Evolutionary conservation across 106 monocot genomes (phyloP), one percentile per base, ranked within the genome.

Genomic region (Allium sativum): DNA sequence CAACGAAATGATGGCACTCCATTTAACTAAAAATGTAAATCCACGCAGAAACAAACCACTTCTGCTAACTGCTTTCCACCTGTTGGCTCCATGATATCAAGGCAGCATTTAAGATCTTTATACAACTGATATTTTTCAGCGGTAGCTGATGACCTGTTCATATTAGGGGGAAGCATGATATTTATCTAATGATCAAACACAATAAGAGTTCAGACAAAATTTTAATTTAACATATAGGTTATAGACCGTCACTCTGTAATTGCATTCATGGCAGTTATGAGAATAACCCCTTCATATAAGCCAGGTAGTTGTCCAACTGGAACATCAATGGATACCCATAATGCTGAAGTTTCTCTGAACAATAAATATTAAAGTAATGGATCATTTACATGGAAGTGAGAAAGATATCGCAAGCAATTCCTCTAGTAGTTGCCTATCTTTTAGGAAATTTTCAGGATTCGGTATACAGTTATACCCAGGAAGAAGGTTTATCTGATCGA

Each of bases 231-330:
- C 14, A 18, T 10, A 53, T 6, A 55, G 42, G 42, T 3, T 44
- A 70, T 31, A 31, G 19, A 53, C 51, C 51, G 31, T 65, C 52
- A 88, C 96, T 78, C 79, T 72, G 79, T 12, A 58, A 87, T 73
- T 48, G 59, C 20, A 51, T 78, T 74, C 60, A 85, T 45, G 47
- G 90, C 90, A 69, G 84, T 91, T 51, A 96, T 70, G 44, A 71
- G 70, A 71, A 96, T 52, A 19, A 84, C 67, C 59, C 96, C 96
- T 64, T 96, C 96, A 72, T 96, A 96, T 65, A 72, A 77, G 64
- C 96, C 90, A 79, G 91, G 84, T 48, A 84, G 96, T 72, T 96
- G 96, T 63, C 74, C 90, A 65, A 67, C 42, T 64, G 96, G 96
- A 16, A 96, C 76, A 74, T 87, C 73, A 69, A 96, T 61, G 48